These are phyloP conservation scores for Tilletia horrida DNA, from an alignment of 1,284 basidiomycete genomes.

Conservation along the genomic window DNA sequence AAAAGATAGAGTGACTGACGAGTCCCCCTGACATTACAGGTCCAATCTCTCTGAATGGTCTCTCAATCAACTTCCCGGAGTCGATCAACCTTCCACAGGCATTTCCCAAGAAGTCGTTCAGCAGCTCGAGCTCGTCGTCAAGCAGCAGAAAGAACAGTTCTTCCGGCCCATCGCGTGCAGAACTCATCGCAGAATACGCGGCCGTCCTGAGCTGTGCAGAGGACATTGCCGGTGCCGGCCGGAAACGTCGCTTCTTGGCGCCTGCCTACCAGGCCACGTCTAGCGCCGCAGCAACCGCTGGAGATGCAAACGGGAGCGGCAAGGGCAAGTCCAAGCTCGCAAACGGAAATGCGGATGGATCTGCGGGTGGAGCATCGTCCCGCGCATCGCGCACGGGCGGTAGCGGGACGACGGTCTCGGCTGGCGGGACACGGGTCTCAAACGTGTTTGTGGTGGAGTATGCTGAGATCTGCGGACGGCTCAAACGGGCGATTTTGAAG, in stretches of 20 bases:
- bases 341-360: neutral
- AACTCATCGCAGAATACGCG: conserved; percentile 62
- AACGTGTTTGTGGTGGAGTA: conserved; percentile 12
- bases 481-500: conserved; percentile 73
- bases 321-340: neutral
- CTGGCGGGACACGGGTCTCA: conserved; percentile 33
- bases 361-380: neutral
- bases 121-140: neutral
- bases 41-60: conserved; percentile 44
- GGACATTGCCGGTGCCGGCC: conserved; percentile 69
- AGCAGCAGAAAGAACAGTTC: neutral
- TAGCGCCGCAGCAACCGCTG: conserved; percentile 11
- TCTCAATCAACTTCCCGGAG: conserved; percentile 56
- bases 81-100: conserved; percentile 60
- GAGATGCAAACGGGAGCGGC: neutral
- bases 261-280: conserved; percentile 26
- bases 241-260: conserved; percentile 54
- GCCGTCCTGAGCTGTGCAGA: conserved; percentile 72
- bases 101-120: conserved; percentile 36
- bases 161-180: conserved; percentile 29
- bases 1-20: conserved; percentile 65
- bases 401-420: conserved; percentile 35
- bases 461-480: conserved; percentile 68
- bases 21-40: conserved; percentile 38
- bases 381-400: conserved; percentile 15